These are phyloP conservation scores for Sutorius eximius DNA, from an alignment of 1,284 basidiomycete genomes.

Conservation along the genomic window DNA sequence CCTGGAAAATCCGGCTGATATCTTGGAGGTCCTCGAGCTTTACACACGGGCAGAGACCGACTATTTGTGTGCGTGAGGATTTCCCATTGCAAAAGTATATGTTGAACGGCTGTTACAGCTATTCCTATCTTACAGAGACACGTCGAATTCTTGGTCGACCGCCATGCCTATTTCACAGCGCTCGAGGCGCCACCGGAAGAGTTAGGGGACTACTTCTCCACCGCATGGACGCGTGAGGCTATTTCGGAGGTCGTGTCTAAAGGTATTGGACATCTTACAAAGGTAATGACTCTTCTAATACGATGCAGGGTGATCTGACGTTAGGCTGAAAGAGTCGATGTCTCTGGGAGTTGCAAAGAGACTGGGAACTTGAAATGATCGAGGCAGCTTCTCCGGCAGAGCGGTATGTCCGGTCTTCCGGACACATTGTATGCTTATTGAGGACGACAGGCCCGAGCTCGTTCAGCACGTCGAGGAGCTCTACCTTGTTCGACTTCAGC, in stretches of 20 bases:
- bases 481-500: constrained; percentile 57
- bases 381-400: constrained; percentile 46
- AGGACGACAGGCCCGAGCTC: constrained; percentile 33
- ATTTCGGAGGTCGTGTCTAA: constrained; percentile 58
- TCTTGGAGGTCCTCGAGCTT: constrained; percentile 59
- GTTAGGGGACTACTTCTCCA: constrained; percentile 53
- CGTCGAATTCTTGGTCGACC: constrained; percentile 62
- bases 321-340: constrained; percentile 54
- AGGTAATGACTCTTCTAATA: constrained; percentile 40
- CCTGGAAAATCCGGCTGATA: constrained; percentile 48
- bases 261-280: constrained; percentile 58
- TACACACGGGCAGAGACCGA: constrained; percentile 74
- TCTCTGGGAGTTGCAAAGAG: constrained; percentile 71
- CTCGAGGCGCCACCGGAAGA: constrained; percentile 47
- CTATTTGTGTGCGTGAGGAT: constrained; percentile 69
- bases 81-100: constrained; percentile 5
- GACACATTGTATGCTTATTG: constrained; percentile 21
- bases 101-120: constrained; percentile 45
- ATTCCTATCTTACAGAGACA: constrained; percentile 72
- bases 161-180: constrained; percentile 48
- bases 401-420: constrained; percentile 40
- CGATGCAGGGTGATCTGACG: constrained; percentile 14
- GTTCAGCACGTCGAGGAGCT: constrained; percentile 50
- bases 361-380: constrained; percentile 73
- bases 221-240: constrained; percentile 57